Percentiles rank a stretch among this genome's conserved stretches.
phyloP scores from a whole-genome alignment of 768 basidiomycete species.

The Boletus tomentosulus region DNA sequence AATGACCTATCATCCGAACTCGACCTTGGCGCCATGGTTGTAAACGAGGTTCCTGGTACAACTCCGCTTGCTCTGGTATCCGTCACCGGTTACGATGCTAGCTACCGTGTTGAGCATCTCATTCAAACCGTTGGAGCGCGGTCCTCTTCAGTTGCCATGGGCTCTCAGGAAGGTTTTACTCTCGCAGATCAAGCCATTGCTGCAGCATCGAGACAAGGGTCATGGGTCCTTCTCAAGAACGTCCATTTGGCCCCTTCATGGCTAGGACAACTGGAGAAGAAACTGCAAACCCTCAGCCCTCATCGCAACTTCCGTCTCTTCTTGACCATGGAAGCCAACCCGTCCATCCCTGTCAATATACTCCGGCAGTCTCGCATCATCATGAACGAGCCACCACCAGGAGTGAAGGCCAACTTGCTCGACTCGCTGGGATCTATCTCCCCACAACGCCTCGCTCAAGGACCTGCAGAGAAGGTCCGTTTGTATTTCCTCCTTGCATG shows the following conservation, averaged over 20 bases:
- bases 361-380: constrained; percentile 92
- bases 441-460: constrained; percentile 67
- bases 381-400: constrained; percentile 98
- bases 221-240: constrained; percentile 97
- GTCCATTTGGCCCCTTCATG: constrained; percentile 94
- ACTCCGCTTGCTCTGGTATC: constrained; percentile 90
- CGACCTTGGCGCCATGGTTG: constrained; percentile 74
- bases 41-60: constrained; percentile 70
- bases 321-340: constrained; percentile 97
- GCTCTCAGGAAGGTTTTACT: constrained; percentile 95
- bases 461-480: constrained; percentile 89
- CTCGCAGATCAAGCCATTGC: constrained; percentile 96
- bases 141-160: constrained; percentile 94
- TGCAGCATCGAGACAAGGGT: constrained; percentile 84
- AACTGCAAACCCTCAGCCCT: constrained; percentile 86
- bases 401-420: constrained; percentile 92
- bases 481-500: constrained; percentile 95
- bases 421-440: constrained; percentile 81
- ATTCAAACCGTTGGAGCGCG: constrained; percentile 72
- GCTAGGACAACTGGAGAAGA: constrained; percentile 96
- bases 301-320: constrained; percentile 93
- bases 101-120: constrained; percentile 88
- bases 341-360: constrained; percentile 93
- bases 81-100: constrained; percentile 97
- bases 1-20: constrained; percentile 76